Evolutionary conservation across 176 grass and related monocot genomes (phyloP).

Genomic region (Oryza punctata): DNA sequence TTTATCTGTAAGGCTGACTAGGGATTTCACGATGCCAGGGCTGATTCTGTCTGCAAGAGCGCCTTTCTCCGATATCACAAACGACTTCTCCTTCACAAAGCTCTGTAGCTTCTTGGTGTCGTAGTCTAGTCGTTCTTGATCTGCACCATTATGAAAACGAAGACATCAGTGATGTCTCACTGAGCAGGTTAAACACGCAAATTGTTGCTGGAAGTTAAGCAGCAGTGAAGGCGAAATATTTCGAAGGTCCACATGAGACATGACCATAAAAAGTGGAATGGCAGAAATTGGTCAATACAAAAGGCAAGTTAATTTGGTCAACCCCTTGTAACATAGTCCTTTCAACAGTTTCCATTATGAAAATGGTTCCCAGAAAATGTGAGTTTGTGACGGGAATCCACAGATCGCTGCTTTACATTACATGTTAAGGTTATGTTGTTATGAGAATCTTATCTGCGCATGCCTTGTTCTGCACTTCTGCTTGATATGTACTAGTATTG

Average conservation of each 20-base stretch:
- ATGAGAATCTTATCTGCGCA: neutral
- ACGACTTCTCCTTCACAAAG: constrained; percentile 82
- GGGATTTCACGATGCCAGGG: constrained; percentile 59
- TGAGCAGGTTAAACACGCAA: neutral
- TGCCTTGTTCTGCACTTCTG: neutral
- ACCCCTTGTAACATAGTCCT: neutral
- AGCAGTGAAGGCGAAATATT: neutral
- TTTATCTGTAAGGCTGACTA: constrained; percentile 64
- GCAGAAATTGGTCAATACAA: neutral
- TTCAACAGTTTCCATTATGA: neutral
- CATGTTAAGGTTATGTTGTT: neutral
- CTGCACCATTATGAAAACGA: constrained; percentile 34
- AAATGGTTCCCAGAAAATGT: neutral
- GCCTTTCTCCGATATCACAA: constrained; percentile 84
- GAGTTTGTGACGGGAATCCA: neutral
- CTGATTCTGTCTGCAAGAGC: constrained; percentile 66
- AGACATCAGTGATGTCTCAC: neutral
- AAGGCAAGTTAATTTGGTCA: neutral
- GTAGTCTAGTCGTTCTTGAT: constrained; percentile 71
- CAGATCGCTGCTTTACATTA: neutral
- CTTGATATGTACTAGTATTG: neutral
- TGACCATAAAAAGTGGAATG: neutral
- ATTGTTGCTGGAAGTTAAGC: neutral
- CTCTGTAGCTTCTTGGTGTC: constrained; percentile 88
- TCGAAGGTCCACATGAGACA: neutral